These are phyloP conservation scores for Endocladia muricata DNA, from an alignment of 31 red algal genomes.

Conservation along the genomic window DNA sequence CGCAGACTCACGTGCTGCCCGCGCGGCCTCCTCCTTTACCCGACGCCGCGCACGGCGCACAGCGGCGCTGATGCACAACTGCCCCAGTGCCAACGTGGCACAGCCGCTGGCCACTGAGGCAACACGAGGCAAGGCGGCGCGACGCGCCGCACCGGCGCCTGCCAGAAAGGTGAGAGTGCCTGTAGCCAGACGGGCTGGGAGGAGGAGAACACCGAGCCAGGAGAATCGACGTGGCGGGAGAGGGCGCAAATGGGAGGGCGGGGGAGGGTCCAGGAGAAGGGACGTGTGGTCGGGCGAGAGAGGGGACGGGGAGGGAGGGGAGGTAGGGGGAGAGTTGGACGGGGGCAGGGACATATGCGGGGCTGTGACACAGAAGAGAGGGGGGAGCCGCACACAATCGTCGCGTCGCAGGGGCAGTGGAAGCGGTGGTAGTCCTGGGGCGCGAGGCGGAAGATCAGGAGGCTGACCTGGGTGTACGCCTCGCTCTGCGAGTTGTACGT, in stretches of 20 bases:
- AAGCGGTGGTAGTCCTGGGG: no score
- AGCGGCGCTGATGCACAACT: slow-evolving; percentile 21
- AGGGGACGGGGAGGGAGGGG: not conserved
- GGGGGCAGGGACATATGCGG: no score
- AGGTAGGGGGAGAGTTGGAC: no score
- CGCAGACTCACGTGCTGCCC: slow-evolving; percentile 1
- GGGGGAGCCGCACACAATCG: no score
- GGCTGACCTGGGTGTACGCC: no score
- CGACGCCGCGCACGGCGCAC: slow-evolving; percentile 2
- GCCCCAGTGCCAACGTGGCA: slow-evolving; percentile 23
- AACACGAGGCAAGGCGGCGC: not conserved
- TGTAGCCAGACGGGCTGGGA: slow-evolving; percentile 50
- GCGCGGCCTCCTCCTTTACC: not conserved
- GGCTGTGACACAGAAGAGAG: no score
- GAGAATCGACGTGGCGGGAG: not conserved
- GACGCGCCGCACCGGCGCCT: slow-evolving; percentile 9
- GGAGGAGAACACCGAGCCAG: slow-evolving; percentile 49
- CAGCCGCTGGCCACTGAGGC: slow-evolving; percentile 13
- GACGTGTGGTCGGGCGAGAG: not conserved
- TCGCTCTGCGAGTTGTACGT: no score
- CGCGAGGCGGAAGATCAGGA: no score
- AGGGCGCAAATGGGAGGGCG: not conserved
- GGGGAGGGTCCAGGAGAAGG: not conserved
- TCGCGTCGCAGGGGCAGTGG: no score
- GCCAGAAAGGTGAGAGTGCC: slow-evolving; percentile 34